phyloP scores from a whole-genome alignment of 2,329 filamentous ascomycete species.

The Aspergillus quadricinctus region DNA sequence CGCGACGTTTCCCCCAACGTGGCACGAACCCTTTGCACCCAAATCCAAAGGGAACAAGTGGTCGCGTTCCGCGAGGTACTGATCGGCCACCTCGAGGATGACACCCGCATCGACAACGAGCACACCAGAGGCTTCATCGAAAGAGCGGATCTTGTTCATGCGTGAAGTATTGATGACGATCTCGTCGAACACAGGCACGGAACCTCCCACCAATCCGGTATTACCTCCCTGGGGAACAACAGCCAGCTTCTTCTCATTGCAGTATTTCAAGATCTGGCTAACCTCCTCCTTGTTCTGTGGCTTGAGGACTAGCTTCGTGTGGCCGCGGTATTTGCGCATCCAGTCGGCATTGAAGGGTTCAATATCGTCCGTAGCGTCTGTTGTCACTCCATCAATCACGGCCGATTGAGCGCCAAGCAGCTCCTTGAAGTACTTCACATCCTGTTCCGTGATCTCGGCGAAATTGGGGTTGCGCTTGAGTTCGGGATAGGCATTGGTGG shows the following conservation, averaged over 20 bases:
- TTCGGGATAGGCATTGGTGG: constrained; percentile 73
- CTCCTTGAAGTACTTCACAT: constrained; percentile 77
- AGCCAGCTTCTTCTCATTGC: constrained; percentile 85
- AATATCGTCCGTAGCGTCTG: constrained; percentile 72
- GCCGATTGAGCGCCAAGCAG: constrained; percentile 76
- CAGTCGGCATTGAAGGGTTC: constrained; percentile 94
- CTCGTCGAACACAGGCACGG: constrained; percentile 96
- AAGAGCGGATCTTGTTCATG: constrained; percentile 87
- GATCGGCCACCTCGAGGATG: constrained; percentile 84
- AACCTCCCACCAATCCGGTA: constrained; percentile 91
- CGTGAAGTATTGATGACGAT: constrained; percentile 87
- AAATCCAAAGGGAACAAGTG: constrained; percentile 95
- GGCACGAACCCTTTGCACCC: constrained; percentile 96
- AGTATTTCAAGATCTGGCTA: constrained; percentile 87
- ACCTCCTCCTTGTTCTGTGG: constrained; percentile 82
- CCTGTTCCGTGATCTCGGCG: constrained; percentile 62
- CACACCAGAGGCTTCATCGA: constrained; percentile 88
- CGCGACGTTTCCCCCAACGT: constrained; percentile 91
- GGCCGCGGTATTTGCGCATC: constrained; percentile 98
- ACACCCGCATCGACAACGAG: constrained; percentile 87
- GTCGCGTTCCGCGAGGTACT: constrained; percentile 73
- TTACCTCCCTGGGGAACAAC: constrained; percentile 97
- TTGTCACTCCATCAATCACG: constrained; percentile 75
- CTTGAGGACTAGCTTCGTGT: constrained; percentile 81
- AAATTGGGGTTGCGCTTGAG: constrained; percentile 77